Evolutionary conservation across 2,329 filamentous ascomycete species (phyloP).

Genomic region (Penicillium janthinellum): DNA sequence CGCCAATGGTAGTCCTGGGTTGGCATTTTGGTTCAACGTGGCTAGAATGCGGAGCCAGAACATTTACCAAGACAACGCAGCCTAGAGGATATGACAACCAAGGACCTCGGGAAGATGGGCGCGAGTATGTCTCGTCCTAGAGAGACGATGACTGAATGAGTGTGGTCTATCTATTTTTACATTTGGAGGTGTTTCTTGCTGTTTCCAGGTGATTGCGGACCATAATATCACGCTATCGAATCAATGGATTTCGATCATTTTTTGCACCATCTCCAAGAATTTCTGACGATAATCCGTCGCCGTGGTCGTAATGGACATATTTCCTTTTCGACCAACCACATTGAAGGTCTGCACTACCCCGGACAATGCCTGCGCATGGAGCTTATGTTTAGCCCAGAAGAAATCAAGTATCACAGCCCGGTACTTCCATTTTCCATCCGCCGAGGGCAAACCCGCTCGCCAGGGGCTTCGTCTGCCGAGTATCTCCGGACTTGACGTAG

Average conservation of each 20-base stretch:
- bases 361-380: slow-evolving; percentile 67
- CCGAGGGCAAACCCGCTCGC: slow-evolving; percentile 63
- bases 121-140: too few species aligned
- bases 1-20: too few species aligned
- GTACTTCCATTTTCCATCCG: slow-evolving; percentile 67
- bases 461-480: slow-evolving; percentile 50
- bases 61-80: too few species aligned
- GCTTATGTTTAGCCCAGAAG: slow-evolving; percentile 75
- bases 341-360: slow-evolving; percentile 67
- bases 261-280: slow-evolving; percentile 56
- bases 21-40: too few species aligned
- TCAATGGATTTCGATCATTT: slow-evolving; percentile 43
- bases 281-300: slow-evolving; percentile 66
- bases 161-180: too few species aligned
- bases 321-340: slow-evolving; percentile 62
- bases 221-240: too few species aligned
- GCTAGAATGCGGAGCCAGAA: too few species aligned
- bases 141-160: too few species aligned
- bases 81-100: too few species aligned
- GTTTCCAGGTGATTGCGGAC: too few species aligned
- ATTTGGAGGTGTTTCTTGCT: too few species aligned
- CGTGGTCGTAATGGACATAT: slow-evolving; percentile 74
- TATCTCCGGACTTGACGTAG: slow-evolving; percentile 36
- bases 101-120: too few species aligned
- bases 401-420: slow-evolving; percentile 71